Percentiles rank a stretch among this genome's conserved stretches.
Evolutionary conservation across 2,329 filamentous ascomycete genomes (phyloP).

Genomic region (Botrytis medusae): DNA sequence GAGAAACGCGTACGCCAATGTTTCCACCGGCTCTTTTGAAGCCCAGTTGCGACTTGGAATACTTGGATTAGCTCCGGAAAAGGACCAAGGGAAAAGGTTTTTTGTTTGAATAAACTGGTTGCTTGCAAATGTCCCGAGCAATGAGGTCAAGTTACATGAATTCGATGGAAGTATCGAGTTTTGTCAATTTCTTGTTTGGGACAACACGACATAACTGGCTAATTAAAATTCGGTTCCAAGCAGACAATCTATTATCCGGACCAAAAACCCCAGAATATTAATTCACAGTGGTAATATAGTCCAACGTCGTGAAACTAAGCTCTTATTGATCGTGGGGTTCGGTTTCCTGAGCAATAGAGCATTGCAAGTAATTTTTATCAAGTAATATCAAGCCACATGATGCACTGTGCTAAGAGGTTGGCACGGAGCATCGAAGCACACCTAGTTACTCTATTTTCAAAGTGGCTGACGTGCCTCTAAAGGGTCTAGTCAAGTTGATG

Average conservation of each 20-base stretch:
- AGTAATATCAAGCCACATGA: conserved; percentile 16
- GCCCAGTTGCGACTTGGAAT: not conserved
- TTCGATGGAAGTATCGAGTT: not conserved
- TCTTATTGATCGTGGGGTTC: conserved; percentile 5
- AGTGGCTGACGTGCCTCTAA: not conserved
- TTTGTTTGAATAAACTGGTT: too few species aligned
- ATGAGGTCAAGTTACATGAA: not conserved
- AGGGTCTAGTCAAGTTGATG: not conserved
- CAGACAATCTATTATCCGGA: not conserved
- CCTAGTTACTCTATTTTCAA: not conserved
- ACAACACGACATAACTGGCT: not conserved
- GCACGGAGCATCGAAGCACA: not conserved
- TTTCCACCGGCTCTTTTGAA: not conserved
- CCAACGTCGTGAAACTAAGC: conserved; percentile 9
- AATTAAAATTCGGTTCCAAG: not conserved
- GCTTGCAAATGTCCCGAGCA: not conserved
- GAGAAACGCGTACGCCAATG: not conserved
- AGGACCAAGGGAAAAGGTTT: not conserved
- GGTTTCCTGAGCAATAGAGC: not conserved
- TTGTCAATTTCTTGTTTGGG: not conserved
- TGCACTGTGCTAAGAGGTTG: not conserved
- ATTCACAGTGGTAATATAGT: not conserved
- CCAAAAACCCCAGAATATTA: not conserved
- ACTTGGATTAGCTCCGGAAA: not conserved
- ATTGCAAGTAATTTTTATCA: not conserved